Base-by-base conservation (phyloP, 148 eudicot species). In the Nepenthes gracilis region DNA sequence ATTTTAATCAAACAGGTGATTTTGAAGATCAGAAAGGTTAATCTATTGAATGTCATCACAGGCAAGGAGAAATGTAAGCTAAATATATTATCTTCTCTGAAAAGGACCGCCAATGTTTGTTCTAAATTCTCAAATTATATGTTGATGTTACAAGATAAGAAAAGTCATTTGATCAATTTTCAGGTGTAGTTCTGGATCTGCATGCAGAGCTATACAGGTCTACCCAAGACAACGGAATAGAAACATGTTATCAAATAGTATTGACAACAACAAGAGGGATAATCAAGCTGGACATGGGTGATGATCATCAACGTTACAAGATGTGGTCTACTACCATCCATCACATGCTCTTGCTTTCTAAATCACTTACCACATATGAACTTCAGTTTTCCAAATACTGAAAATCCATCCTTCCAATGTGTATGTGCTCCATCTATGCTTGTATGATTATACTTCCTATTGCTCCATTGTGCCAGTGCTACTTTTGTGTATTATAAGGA, bases 131-230 rank as follows among this genome's bases (percentile, higher is more conserved):
- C 33, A 48, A 7, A 12, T 5, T 9, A 6, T 38, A 36, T 2
- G 53, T 60, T 47, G 36, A 36, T 33, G 1, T 15, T 51, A 55
- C 38, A 35, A 32, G 33, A 12, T 50, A 51, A 40, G 8, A 13
- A 54, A 12, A 23, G 47, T 9, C 23, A 13, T 23, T n/a, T 0
- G 13, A 9, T 54, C 7, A 36, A 33, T 54, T 43, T 56, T 47
- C 63, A 92, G 96, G 96, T 59, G 65, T 72, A 36, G 74, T 93
- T 7, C 65, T 76, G 11, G 87, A 88, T 65, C 76, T 76, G 49
- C 88, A 93, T 59, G 82, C 73, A 0, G 96, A 93, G 72, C 70
- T 88, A 58, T 93, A 93, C 67, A 84, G 82, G 60, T 85, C 84
- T 56, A 62, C 83, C 47, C 74, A 73, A 68, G 85, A 73, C 7